Evolutionary conservation across 2,329 filamentous ascomycete species (phyloP).

Genomic region (Arachnomyces sp.): DNA sequence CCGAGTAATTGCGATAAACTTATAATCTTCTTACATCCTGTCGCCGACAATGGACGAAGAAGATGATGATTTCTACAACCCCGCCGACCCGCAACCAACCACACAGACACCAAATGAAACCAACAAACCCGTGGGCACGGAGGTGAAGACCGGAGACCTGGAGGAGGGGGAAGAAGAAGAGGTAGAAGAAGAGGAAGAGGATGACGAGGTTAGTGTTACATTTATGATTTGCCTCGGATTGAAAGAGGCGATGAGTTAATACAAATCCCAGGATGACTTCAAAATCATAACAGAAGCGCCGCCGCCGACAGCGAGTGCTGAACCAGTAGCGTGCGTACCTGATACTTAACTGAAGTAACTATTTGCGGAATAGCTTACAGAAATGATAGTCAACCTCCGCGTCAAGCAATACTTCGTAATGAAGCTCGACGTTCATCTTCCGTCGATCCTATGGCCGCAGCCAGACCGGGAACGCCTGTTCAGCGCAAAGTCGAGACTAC

Average conservation of each 20-base stretch:
- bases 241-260: slow-evolving; percentile 10
- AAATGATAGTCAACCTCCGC: slow-evolving; percentile 30
- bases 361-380: slow-evolving; percentile 15
- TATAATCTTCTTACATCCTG: slow-evolving; percentile 1
- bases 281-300: slow-evolving; percentile 44
- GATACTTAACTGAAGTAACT: slow-evolving; percentile 3
- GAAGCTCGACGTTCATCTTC: slow-evolving; percentile 29
- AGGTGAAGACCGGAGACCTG: slow-evolving; percentile 26
- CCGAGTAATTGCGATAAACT: neutral
- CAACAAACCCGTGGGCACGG: slow-evolving; percentile 16
- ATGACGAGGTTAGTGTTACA: slow-evolving; percentile 28
- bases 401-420: slow-evolving; percentile 29
- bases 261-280: slow-evolving; percentile 35
- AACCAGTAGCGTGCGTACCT: slow-evolving; percentile 29
- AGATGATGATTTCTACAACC: slow-evolving; percentile 41
- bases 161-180: slow-evolving; percentile 29
- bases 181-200: slow-evolving; percentile 35
- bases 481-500: slow-evolving; percentile 20
- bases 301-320: slow-evolving; percentile 32
- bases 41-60: slow-evolving; percentile 36
- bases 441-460: slow-evolving; percentile 21
- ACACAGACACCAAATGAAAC: slow-evolving; percentile 18
- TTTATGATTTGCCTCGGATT: neutral
- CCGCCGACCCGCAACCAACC: slow-evolving; percentile 29
- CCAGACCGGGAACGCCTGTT: slow-evolving; percentile 31